phyloP scores from a whole-genome alignment of 345 rosid genomes.

The Excoecaria cochinchinensis region DNA sequence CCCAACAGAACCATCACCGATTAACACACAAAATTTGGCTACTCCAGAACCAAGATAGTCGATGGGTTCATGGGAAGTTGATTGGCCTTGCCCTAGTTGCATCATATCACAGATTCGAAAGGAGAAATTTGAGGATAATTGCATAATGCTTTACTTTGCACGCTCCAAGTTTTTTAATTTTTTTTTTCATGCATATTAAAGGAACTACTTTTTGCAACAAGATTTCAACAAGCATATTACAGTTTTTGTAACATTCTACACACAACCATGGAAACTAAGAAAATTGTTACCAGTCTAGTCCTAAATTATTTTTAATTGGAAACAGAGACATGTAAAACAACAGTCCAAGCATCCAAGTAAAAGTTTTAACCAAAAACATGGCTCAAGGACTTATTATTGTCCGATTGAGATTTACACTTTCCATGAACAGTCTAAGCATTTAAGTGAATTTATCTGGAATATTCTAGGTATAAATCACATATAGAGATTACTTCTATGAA shows the following conservation, averaged over 20 bases:
- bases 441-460: neutral
- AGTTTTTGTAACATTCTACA: neutral
- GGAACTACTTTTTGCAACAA: constrained; percentile 11
- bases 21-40: constrained; percentile 42
- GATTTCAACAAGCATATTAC: neutral
- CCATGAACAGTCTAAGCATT: too few relatives aligned
- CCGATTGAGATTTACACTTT: neutral
- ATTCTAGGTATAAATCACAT: neutral
- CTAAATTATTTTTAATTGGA: neutral
- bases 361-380: neutral
- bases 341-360: neutral
- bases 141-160: constrained; percentile 3
- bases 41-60: constrained; percentile 49
- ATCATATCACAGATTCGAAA: neutral
- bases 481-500: neutral
- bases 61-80: constrained; percentile 15
- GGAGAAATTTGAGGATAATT: constrained; percentile 13
- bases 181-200: constrained; percentile 5
- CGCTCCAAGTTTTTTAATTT: neutral
- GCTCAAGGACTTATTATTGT: neutral
- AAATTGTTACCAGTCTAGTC: neutral
- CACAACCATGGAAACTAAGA: neutral
- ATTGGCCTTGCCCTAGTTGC: constrained; percentile 16
- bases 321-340: neutral
- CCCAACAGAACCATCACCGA: constrained; percentile 43